A percentile compares a stretch with the other conserved stretches of the same genome.
phyloP scores from a whole-genome alignment of 1,284 basidiomycete genomes.

The Sporisorium iseilematis-ciliati region DNA sequence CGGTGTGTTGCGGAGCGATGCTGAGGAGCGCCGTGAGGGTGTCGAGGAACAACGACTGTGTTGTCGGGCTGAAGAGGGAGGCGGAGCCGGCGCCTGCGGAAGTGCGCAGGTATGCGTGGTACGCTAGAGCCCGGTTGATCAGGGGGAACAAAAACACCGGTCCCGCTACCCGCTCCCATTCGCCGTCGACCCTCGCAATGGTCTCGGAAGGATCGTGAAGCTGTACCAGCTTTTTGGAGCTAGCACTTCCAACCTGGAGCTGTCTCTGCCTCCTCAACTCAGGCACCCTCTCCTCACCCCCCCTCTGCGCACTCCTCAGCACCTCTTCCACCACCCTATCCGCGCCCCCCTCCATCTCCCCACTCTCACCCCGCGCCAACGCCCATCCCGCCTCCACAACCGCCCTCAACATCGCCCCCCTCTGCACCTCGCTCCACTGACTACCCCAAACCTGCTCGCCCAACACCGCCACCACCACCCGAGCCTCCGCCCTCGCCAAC shows the following conservation, averaged over 20 bases:
- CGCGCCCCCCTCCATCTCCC: slow-evolving; percentile 6
- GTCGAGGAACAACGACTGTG: slow-evolving; percentile 80
- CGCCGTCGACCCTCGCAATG: not conserved
- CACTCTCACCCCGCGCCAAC: slow-evolving; percentile 69
- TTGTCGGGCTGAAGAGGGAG: slow-evolving; percentile 80
- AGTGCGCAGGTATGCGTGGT: slow-evolving; percentile 6
- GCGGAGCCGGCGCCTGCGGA: slow-evolving; percentile 73
- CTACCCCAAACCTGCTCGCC: slow-evolving; percentile 92
- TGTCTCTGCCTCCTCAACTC: slow-evolving; percentile 21
- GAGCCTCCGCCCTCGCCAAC: slow-evolving; percentile 82
- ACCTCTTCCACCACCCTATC: slow-evolving; percentile 17
- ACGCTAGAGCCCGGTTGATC: slow-evolving; percentile 85
- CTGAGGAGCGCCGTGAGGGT: slow-evolving; percentile 79
- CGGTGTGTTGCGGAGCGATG: not conserved
- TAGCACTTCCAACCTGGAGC: not conserved
- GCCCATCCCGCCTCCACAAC: slow-evolving; percentile 87
- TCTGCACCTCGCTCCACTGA: slow-evolving; percentile 87
- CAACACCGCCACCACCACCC: slow-evolving; percentile 76
- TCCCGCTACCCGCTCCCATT: slow-evolving; percentile 45
- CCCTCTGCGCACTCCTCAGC: slow-evolving; percentile 10
- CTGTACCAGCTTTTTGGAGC: not conserved
- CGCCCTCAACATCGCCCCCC: slow-evolving; percentile 85
- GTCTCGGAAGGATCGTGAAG: not conserved
- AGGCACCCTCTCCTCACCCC: slow-evolving; percentile 46
- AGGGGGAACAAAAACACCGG: slow-evolving; percentile 78